Evolutionary conservation across 2,329 filamentous ascomycete genomes (phyloP).

Genomic region (Penicillium sp.): DNA sequence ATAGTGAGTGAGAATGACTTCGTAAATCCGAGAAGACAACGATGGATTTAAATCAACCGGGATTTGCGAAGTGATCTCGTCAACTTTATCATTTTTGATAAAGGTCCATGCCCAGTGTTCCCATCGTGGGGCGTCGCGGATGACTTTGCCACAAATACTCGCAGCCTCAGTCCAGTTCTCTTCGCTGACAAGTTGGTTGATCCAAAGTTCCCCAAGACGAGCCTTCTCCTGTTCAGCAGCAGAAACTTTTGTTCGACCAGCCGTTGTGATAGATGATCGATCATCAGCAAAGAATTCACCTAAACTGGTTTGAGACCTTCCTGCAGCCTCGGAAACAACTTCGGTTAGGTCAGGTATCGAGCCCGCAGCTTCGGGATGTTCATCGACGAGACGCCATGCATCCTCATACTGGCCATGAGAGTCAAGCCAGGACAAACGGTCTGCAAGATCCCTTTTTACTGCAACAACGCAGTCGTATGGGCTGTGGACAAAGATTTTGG

Average conservation of each 20-base stretch:
- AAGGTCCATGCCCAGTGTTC: slow-evolving; percentile 96
- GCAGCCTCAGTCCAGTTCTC: slow-evolving; percentile 77
- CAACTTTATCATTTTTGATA: slow-evolving; percentile 77
- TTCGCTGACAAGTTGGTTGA: slow-evolving; percentile 75
- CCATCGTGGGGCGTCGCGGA: slow-evolving; percentile 78
- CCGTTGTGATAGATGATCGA: slow-evolving; percentile 59
- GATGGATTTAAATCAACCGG: slow-evolving; percentile 76
- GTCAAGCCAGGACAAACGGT: slow-evolving; percentile 82
- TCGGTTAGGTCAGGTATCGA: slow-evolving; percentile 39
- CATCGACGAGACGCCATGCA: slow-evolving; percentile 85
- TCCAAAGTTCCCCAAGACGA: slow-evolving; percentile 88
- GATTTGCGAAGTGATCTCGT: slow-evolving; percentile 83
- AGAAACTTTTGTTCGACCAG: slow-evolving; percentile 58
- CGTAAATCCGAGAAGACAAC: slow-evolving; percentile 78
- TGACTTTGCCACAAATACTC: slow-evolving; percentile 75
- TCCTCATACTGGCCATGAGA: slow-evolving; percentile 77
- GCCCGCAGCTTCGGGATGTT: slow-evolving; percentile 71
- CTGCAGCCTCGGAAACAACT: slow-evolving; percentile 31
- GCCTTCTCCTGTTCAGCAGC: slow-evolving; percentile 82
- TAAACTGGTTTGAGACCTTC: slow-evolving; percentile 46
- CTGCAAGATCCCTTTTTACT: slow-evolving; percentile 78
- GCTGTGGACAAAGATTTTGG: slow-evolving; percentile 91
- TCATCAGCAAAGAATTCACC: slow-evolving; percentile 73
- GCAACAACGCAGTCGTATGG: slow-evolving; percentile 95
- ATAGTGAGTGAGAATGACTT: slow-evolving; percentile 85